Evolutionary conservation across 2,329 filamentous ascomycete genomes (phyloP).

Genomic region (Sarocladium brachiariae): DNA sequence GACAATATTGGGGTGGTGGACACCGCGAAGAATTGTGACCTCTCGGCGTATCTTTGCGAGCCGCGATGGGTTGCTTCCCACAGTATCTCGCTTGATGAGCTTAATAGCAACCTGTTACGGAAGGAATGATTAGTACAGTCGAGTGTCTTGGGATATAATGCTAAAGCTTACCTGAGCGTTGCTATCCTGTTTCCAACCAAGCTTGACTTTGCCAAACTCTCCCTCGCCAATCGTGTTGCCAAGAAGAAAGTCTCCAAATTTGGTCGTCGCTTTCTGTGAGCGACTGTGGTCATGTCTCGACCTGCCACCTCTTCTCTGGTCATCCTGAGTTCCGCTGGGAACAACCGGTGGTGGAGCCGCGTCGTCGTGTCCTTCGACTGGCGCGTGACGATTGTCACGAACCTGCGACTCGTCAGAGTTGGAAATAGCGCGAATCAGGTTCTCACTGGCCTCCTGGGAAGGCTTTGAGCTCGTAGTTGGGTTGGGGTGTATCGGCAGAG

Average conservation of each 20-base stretch:
- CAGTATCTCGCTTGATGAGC: conserved; percentile 84
- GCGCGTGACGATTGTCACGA: conserved; percentile 18
- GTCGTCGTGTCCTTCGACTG: conserved; percentile 28
- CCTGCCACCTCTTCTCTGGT: conserved; percentile 42
- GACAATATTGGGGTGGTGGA: conserved; percentile 95
- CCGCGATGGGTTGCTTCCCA: conserved; percentile 81
- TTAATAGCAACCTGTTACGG: conserved; percentile 83
- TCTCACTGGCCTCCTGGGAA: conserved; percentile 70
- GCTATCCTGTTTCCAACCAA: conserved; percentile 95
- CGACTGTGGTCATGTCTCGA: conserved; percentile 52
- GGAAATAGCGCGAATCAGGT: conserved; percentile 65
- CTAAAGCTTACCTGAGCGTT: conserved; percentile 60
- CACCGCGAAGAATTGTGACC: conserved; percentile 79
- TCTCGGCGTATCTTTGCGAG: conserved; percentile 97
- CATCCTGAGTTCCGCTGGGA: conserved; percentile 32
- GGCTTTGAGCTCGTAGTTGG: conserved; percentile 43
- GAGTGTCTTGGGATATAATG: not conserved
- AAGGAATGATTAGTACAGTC: conserved; percentile 14
- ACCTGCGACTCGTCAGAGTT: conserved; percentile 25
- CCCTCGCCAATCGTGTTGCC: conserved; percentile 96
- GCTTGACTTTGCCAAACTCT: conserved; percentile 97
- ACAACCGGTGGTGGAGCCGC: conserved; percentile 38
- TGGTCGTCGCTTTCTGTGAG: conserved; percentile 59
- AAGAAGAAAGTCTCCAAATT: conserved; percentile 92
- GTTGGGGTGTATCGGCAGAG: conserved; percentile 39